phyloP scores from a whole-genome alignment of 2,329 filamentous ascomycete species.

The Camptophora hylomeconis region DNA sequence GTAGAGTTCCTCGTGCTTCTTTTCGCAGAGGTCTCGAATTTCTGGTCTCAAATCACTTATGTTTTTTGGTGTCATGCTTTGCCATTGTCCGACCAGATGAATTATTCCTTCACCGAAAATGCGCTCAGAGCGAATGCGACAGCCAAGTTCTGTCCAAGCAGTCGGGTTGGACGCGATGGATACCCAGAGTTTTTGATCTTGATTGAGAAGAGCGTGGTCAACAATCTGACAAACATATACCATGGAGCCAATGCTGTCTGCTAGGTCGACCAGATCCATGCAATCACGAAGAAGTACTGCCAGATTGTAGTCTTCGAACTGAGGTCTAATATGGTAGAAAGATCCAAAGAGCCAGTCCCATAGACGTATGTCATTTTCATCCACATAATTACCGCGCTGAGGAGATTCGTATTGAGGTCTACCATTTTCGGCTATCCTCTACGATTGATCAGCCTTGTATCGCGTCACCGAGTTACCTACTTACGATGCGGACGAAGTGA shows the following conservation, averaged over 20 bases:
- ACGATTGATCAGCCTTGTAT: conserved; percentile 1
- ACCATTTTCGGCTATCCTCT: conserved; percentile 2
- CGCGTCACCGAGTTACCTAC: not conserved
- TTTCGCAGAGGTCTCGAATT: conserved; percentile 16
- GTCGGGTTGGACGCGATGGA: conserved; percentile 30
- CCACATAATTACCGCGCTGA: conserved; percentile 9
- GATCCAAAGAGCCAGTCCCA: conserved; percentile 34
- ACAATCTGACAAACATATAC: conserved; percentile 31
- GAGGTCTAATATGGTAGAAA: conserved; percentile 32
- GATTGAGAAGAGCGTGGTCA: conserved; percentile 34
- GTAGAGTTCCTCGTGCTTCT: conserved; percentile 18
- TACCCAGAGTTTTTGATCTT: conserved; percentile 33
- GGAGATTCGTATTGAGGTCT: conserved; percentile 2
- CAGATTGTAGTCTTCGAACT: conserved; percentile 28
- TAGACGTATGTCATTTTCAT: conserved; percentile 22
- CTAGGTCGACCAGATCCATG: conserved; percentile 29
- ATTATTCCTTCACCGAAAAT: conserved; percentile 24
- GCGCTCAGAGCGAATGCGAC: conserved; percentile 31
- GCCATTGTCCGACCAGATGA: conserved; percentile 23
- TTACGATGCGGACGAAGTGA: conserved; percentile 12
- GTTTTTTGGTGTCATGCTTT: conserved; percentile 13
- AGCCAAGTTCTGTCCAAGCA: conserved; percentile 33
- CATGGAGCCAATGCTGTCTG: conserved; percentile 33
- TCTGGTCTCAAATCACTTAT: too few relatives aligned
- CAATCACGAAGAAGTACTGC: conserved; percentile 27